Base-by-base conservation (phyloP, 345 rosid species). In the Barbarea vulgaris region DNA sequence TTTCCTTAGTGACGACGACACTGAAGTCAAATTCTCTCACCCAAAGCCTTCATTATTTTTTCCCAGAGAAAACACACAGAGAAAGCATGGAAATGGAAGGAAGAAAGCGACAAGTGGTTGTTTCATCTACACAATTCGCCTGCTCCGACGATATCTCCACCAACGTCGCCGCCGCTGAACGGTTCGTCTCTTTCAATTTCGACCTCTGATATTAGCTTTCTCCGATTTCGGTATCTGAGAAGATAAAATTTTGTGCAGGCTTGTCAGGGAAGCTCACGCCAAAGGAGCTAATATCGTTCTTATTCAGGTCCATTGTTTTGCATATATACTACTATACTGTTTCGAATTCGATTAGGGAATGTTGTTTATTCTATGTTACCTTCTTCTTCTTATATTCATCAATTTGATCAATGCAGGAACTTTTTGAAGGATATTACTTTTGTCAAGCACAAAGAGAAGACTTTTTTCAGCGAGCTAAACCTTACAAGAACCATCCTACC, bases 401-500 rank as follows among this genome's bases (percentile, higher is more conserved):
- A 4, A 28, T 28, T 5, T n/a, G n/a, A 2, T 5, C 30, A 37
- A 9, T 65, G 30, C 82, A 94, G 97, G 99, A 95, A 79, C 89
- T 95, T 28, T 95, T 95, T 78, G 99, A 95, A 73, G 96, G 97
- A 44, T 85, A 87, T 85, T 95, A 95, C 87, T 95, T 95, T 75
- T 95, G 97, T 80, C 97, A 95, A 87, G 97, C 97, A 15, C 99
- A 95, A 77, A 86, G 92, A 80, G 96, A 95, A 74, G 97, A 89
- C 70, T 90, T 63, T 76, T 84, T 94, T 77, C 79, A 77, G 67
- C 84, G 91, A 74, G 93, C 97, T 48, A 88, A 87, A 80, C 97
- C 99, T 67, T 85, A 90, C 64, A 89, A 87, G 78, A 81, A 77
- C 69, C 91, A 92, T 66, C 97, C 96, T 5, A 94, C 99, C 48